Conservation (phyloP, 768 basidiomycete species). For the Nidula microcarpa region DNA sequence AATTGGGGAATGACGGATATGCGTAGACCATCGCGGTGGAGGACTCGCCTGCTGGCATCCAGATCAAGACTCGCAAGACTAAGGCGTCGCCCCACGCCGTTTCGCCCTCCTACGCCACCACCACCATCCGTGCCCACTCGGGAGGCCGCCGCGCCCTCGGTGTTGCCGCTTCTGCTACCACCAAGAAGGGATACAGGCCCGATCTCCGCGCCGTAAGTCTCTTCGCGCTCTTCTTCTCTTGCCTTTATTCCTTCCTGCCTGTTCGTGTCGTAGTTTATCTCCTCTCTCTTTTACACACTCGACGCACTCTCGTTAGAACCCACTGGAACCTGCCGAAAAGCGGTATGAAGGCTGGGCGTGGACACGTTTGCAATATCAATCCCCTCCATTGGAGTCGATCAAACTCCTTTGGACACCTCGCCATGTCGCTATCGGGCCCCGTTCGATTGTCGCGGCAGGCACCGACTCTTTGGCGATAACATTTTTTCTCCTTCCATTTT, state of each 20-base stretch:
- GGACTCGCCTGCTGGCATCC: conserved; percentile 51
- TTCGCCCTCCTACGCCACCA: conserved; percentile 39
- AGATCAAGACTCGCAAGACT: conserved; percentile 63
- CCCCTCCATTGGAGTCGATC: conserved; percentile 51
- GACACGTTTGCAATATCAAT: conserved; percentile 87
- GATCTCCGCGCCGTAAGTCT: conserved; percentile 69
- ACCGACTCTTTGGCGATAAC: conserved; percentile 77
- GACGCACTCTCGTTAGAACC: conserved; percentile 91
- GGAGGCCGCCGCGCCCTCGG: conserved; percentile 71
- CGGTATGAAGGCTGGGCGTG: conserved; percentile 86
- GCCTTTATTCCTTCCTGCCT: conserved; percentile 5
- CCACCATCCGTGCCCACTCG: conserved; percentile 62
- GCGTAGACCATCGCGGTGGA: conserved; percentile 63
- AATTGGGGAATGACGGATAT: too few species aligned
- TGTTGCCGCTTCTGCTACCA: conserved; percentile 46
- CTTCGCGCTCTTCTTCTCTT: conserved; percentile 3
- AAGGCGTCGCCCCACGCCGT: conserved; percentile 54
- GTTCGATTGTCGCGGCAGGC: conserved; percentile 57
- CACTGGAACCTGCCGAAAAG: conserved; percentile 61
- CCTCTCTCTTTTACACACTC: conserved; percentile 6
- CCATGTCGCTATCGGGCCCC: conserved; percentile 80
- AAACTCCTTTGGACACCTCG: conserved; percentile 53
- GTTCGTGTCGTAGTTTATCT: conserved; percentile 5
- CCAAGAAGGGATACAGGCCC: conserved; percentile 71
- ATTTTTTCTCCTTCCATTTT: conserved; percentile 21